Conservation (phyloP, 2,329 filamentous ascomycete species). For the Apiospora marii region DNA sequence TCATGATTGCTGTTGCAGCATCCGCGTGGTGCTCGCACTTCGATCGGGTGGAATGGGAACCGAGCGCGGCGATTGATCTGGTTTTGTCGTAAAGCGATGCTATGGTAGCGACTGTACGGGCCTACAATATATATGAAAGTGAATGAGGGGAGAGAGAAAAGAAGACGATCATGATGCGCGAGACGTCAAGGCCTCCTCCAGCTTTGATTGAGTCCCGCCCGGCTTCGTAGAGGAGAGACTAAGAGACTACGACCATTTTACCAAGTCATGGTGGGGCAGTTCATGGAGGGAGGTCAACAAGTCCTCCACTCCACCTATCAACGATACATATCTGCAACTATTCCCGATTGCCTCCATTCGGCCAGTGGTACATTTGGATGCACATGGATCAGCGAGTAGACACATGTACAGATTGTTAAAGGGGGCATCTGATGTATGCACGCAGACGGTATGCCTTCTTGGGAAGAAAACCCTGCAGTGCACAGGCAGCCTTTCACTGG, state of each 20-base stretch:
- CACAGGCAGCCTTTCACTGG: background rate
- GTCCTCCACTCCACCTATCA: slow-evolving; percentile 17
- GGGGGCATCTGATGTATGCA: slow-evolving; percentile 19
- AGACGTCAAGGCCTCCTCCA: slow-evolving; percentile 21
- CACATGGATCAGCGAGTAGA: background rate
- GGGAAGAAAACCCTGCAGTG: slow-evolving; percentile 2
- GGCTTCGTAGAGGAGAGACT: slow-evolving; percentile 19
- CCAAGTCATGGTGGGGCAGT: slow-evolving; percentile 17
- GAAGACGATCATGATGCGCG: slow-evolving; percentile 23
- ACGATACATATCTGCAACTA: slow-evolving; percentile 9
- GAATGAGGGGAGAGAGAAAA: slow-evolving; percentile 18
- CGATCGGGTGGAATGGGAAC: background rate
- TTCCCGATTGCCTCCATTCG: slow-evolving; percentile 12
- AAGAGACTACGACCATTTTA: slow-evolving; percentile 17
- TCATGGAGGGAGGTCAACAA: slow-evolving; percentile 10
- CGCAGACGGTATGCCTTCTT: background rate
- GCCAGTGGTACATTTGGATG: background rate
- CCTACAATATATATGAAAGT: slow-evolving; percentile 1
- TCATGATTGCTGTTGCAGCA: slow-evolving; percentile 21
- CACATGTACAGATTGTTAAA: background rate
- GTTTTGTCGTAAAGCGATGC: background rate
- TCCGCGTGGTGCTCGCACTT: slow-evolving; percentile 12
- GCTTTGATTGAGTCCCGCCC: slow-evolving; percentile 14
- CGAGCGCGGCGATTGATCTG: background rate
- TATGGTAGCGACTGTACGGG: slow-evolving; percentile 8